Percentiles rank a stretch among this genome's conserved stretches.
phyloP scores from a whole-genome alignment of 768 basidiomycete species.

The Leucocoprinus leucothites region DNA sequence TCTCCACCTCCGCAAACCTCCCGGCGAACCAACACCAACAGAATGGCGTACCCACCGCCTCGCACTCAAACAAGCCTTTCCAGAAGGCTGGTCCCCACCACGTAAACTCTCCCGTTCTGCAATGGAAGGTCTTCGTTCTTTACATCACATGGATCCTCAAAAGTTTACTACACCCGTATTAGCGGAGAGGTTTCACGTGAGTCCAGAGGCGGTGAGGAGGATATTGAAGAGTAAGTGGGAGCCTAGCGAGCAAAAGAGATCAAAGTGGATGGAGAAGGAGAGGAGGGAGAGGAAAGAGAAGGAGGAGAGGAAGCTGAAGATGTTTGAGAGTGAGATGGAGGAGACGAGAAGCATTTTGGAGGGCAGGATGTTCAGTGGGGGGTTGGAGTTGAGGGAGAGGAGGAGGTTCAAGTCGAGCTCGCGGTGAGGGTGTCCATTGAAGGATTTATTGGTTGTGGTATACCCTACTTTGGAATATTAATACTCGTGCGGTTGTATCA shows the following conservation, averaged over 20 bases:
- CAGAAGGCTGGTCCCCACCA: slow-evolving; percentile 73
- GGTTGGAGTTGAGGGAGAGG: slow-evolving; percentile 1
- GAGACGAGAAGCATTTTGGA: slow-evolving; percentile 20
- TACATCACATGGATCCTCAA: slow-evolving; percentile 61
- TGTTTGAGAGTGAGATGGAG: slow-evolving; percentile 32
- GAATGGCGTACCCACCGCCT: slow-evolving; percentile 50
- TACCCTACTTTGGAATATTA: background rate
- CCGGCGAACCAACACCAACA: slow-evolving; percentile 41
- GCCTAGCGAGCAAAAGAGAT: slow-evolving; percentile 52
- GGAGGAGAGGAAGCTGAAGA: slow-evolving; percentile 31
- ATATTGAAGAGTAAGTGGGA: slow-evolving; percentile 77
- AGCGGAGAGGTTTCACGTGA: slow-evolving; percentile 75
- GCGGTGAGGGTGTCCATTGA: too few relatives aligned
- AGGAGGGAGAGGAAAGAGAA: slow-evolving; percentile 39
- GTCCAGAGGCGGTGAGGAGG: slow-evolving; percentile 76
- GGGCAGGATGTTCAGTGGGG: slow-evolving; percentile 1
- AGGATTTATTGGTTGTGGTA: too few relatives aligned
- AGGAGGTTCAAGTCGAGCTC: background rate
- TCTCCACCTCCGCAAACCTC: slow-evolving; percentile 34
- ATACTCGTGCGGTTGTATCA: background rate
- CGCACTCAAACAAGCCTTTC: slow-evolving; percentile 51
- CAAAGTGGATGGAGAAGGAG: slow-evolving; percentile 48
- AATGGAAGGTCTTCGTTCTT: slow-evolving; percentile 73
- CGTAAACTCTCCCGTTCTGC: slow-evolving; percentile 79
- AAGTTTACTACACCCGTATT: slow-evolving; percentile 65